Percentiles rank a stretch among this genome's conserved stretches.
phyloP scores from a whole-genome alignment of 2,329 filamentous ascomycete genomes.

The Penicillium sp. region DNA sequence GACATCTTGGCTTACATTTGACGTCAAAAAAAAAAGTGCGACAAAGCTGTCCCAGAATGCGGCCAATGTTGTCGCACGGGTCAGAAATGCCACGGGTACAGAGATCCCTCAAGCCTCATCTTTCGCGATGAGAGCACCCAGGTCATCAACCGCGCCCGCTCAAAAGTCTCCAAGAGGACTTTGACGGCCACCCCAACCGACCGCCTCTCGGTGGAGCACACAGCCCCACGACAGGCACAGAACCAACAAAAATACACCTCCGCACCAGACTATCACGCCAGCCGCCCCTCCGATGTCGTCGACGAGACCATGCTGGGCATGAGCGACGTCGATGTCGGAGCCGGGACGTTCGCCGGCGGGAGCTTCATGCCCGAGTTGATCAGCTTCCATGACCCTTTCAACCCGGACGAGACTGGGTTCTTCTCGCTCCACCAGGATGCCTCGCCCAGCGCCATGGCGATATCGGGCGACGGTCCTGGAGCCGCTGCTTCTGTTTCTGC shows the following conservation, averaged over 20 bases:
- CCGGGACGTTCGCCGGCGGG: not conserved
- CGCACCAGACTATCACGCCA: not conserved
- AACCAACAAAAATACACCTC: not conserved
- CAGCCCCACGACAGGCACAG: not conserved
- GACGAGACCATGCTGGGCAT: not conserved
- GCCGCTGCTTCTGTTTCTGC: not conserved
- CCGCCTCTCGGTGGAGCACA: not conserved
- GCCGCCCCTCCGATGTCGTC: not conserved
- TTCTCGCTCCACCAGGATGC: not conserved
- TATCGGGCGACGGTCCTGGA: not conserved
- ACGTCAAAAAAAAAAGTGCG: not conserved
- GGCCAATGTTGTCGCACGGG: not conserved
- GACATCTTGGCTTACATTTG: not conserved
- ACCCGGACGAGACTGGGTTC: not conserved
- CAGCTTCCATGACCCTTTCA: not conserved
- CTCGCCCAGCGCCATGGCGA: not conserved
- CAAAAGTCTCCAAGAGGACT: not conserved
- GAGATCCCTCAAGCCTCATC: not conserved
- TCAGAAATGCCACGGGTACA: not conserved
- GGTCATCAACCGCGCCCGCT: not conserved
- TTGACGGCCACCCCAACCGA: not conserved
- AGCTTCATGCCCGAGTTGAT: not conserved
- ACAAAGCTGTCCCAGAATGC: not conserved
- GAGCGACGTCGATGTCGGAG: not conserved
- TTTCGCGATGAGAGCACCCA: not conserved